phyloP scores from a whole-genome alignment of 257 asterid species.

The Petunia axillaris region DNA sequence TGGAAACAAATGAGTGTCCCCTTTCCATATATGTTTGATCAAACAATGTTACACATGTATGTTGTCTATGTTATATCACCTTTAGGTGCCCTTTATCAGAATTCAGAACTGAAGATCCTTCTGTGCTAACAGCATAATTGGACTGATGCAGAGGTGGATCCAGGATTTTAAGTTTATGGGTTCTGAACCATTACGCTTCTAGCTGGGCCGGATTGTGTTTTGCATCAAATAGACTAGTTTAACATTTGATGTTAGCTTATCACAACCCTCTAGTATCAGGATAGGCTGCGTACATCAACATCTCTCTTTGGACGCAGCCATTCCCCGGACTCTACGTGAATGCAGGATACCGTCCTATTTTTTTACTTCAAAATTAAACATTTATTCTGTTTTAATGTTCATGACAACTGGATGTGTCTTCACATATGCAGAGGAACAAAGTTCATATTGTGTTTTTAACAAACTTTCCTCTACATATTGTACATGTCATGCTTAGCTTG shows the following conservation, averaged over 20 bases:
- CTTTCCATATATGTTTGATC: background rate
- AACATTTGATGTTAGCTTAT: too few relatives aligned
- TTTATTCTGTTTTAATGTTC: background rate
- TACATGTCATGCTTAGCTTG: background rate
- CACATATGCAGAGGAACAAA: background rate
- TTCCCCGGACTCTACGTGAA: too few relatives aligned
- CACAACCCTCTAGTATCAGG: too few relatives aligned
- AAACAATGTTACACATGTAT: slow-evolving; percentile 36
- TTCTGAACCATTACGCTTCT: too few relatives aligned
- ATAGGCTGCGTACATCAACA: too few relatives aligned
- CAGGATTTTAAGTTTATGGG: too few relatives aligned
- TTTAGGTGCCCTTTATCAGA: background rate
- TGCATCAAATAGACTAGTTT: too few relatives aligned
- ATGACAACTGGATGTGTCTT: background rate
- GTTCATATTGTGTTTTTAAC: background rate
- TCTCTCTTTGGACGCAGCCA: too few relatives aligned
- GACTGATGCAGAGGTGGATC: too few relatives aligned
- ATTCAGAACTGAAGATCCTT: background rate
- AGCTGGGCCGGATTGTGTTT: too few relatives aligned
- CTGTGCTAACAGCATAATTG: too few relatives aligned
- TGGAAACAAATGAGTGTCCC: background rate
- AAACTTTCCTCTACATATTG: background rate
- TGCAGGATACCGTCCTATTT: too few relatives aligned
- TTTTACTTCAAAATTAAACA: background rate
- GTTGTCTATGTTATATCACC: slow-evolving; percentile 35